Evolutionary conservation across 257 asterid genomes (phyloP).

Genomic region (Solanum rostratum): DNA sequence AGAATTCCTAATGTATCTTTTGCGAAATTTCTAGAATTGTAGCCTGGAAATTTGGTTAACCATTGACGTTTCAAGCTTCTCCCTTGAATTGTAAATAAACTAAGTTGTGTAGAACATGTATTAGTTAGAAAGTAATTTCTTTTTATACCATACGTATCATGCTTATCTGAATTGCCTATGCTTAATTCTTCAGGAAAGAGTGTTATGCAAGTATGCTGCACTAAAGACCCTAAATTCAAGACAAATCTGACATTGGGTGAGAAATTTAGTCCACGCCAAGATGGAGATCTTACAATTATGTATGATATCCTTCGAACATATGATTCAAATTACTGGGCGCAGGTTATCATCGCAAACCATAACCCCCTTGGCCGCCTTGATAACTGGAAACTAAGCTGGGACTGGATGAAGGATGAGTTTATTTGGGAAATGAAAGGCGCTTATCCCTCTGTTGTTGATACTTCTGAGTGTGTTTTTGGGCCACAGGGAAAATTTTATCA

Average conservation of each 20-base stretch:
- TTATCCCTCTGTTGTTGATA: conserved; percentile 59
- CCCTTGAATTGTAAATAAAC: not conserved
- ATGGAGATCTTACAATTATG: conserved; percentile 75
- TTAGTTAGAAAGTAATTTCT: not conserved
- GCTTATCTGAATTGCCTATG: not conserved
- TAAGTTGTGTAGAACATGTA: not conserved
- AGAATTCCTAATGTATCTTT: not conserved
- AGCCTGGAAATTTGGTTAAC: not conserved
- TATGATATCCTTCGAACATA: conserved; percentile 69
- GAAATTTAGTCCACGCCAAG: conserved; percentile 52
- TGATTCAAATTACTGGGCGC: conserved; percentile 73
- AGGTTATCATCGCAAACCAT: conserved; percentile 65
- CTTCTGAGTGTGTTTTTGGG: conserved; percentile 64
- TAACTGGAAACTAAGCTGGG: conserved; percentile 89
- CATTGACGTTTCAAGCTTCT: not conserved
- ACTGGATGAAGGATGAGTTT: conserved; percentile 96
- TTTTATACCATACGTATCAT: not conserved
- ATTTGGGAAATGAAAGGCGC: conserved; percentile 75
- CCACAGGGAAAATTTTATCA: conserved; percentile 49
- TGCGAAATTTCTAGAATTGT: not conserved
- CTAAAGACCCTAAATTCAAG: conserved; percentile 29
- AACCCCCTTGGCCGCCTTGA: conserved; percentile 84
- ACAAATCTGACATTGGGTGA: conserved; percentile 39
- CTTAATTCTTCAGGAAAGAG: conserved; percentile 38
- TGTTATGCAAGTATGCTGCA: conserved; percentile 69